Base-by-base conservation (phyloP, 345 rosid species). In the Acer saccharum region DNA sequence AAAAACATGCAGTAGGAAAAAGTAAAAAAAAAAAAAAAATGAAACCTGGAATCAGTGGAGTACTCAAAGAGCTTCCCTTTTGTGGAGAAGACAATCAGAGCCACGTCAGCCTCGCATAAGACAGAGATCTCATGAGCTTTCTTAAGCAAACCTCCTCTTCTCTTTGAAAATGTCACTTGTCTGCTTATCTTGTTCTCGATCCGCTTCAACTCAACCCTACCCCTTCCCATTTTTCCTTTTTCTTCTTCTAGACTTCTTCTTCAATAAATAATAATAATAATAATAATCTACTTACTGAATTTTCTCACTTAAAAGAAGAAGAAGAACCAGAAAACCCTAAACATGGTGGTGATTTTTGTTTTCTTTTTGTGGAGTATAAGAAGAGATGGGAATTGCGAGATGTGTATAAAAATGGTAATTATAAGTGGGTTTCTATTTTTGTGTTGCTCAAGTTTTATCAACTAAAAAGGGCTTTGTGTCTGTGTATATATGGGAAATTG, bases 111-210 rank as follows among this genome's bases (percentile, higher is more conserved):
- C 57, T 93, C 98, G 39, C 96, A 93, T 17, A 93, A 85, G 55
- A 93, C 90, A 41, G 98, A 91, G 90, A 93, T 93, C 94, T 93
- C 98, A 65, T 88, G 89, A 78, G 97, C 94, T 82, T 93, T 93
- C 92, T 93, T 93, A 13, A 91, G 83, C 77, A 93, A 77, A 32
- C 98, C 95, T 64, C 85, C 80, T 79, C 98, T 85, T 68, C 98
- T 83, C 89, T 93, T 93, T 3, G 98, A 93, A 82, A 93, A 93
- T 9, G 97, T 93, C 69, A 93, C 98, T 82, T 93, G 98, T 74
- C 98, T 86, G 76, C 91, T 93, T 44, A 90, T 90, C 88, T 91
- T 93, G 94, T 93, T 93, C 88, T 93, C 98, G 84, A 93, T 92
- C 94, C 92, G 87, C 91, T 81, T 92, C 79, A 93, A 68, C 85